phyloP scores from a whole-genome alignment of 2,329 filamentous ascomycete species.

The Biscogniauxia sp. region DNA sequence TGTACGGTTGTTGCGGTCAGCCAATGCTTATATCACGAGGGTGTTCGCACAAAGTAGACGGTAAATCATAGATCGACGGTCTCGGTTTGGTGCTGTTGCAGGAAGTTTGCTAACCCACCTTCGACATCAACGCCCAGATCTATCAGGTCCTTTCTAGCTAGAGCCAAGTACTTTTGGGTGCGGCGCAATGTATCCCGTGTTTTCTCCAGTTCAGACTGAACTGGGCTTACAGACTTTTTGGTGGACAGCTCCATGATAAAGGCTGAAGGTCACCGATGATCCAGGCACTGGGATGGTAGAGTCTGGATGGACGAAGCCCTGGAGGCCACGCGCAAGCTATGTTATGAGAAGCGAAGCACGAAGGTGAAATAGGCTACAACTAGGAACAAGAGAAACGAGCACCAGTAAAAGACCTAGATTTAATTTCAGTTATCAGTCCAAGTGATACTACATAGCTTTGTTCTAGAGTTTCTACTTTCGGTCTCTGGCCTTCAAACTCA shows the following conservation, averaged over 20 bases:
- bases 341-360: not conserved
- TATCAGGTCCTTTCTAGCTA: conserved; percentile 6
- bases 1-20: not conserved
- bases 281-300: not conserved
- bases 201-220: conserved; percentile 1
- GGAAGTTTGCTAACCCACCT: conserved; percentile 1
- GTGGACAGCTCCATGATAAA: not conserved
- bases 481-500: conserved; percentile 4
- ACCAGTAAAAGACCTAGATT: conserved; percentile 1
- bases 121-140: not conserved
- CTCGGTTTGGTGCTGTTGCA: not conserved
- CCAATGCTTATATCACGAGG: conserved; percentile 2
- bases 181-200: conserved; percentile 3
- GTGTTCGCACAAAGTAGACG: not conserved
- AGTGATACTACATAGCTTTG: conserved; percentile 15
- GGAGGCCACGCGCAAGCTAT: not conserved
- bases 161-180: conserved; percentile 5
- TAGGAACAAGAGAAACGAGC: conserved; percentile 1
- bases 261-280: not conserved
- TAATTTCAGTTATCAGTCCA: conserved; percentile 14
- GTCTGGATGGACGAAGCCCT: not conserved
- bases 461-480: conserved; percentile 14
- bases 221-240: not conserved
- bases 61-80: not conserved
- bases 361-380: not conserved